A percentile compares a stretch with the other conserved stretches of the same genome.
Evolutionary conservation across 2,329 filamentous ascomycete genomes (phyloP).

Genomic region (Aspergillaceae sp.): DNA sequence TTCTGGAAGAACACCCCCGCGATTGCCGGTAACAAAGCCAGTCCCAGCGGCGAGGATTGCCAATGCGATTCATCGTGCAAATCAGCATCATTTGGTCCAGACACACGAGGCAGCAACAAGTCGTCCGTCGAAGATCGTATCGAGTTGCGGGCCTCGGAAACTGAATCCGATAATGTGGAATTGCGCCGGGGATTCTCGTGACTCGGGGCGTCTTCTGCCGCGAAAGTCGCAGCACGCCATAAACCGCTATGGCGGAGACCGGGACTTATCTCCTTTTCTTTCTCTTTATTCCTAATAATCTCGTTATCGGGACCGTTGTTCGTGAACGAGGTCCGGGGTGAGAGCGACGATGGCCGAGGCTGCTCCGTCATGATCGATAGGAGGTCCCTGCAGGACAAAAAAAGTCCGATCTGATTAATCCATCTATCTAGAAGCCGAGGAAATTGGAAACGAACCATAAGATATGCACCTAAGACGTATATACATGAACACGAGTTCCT

Average conservation of each 20-base stretch:
- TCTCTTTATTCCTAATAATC: not conserved
- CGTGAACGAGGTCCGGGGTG: constrained; percentile 9
- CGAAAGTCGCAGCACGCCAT: constrained; percentile 27
- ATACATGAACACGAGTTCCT: not conserved
- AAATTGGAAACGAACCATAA: not conserved
- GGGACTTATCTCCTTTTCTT: not conserved
- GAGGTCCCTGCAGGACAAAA: not conserved
- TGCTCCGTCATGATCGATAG: constrained; percentile 11
- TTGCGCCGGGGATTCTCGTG: constrained; percentile 52
- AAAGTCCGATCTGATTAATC: not conserved
- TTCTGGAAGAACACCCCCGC: constrained; percentile 77
- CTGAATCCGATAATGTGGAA: constrained; percentile 69
- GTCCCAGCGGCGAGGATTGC: constrained; percentile 70
- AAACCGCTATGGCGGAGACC: constrained; percentile 30
- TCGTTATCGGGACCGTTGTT: not conserved
- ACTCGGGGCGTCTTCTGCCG: constrained; percentile 21
- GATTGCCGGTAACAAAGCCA: constrained; percentile 79
- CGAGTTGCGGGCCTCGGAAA: constrained; percentile 57
- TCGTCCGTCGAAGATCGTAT: constrained; percentile 61
- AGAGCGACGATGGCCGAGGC: constrained; percentile 10
- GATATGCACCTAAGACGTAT: not conserved
- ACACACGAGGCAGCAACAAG: constrained; percentile 52
- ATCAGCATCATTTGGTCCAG: constrained; percentile 22
- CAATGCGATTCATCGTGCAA: constrained; percentile 54
- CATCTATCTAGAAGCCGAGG: not conserved